Evolutionary conservation across 257 asterid genomes (phyloP), one percentile per base, ranked within the genome.

Genomic region (Verbascum thapsus): DNA sequence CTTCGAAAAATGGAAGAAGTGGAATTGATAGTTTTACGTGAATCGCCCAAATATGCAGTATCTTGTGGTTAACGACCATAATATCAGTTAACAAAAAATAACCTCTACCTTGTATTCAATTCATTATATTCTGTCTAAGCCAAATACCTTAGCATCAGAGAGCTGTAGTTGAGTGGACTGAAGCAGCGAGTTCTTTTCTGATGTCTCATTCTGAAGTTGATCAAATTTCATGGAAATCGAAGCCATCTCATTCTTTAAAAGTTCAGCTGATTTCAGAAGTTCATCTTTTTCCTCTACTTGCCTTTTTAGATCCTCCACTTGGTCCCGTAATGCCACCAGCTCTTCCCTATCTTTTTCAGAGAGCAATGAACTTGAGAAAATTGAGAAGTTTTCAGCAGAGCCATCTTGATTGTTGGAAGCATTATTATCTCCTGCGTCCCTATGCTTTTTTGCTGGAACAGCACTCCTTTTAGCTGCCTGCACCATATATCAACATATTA

Each of bases 261-360:
- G 75, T 78, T 87, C 95, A 0, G 78, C 78, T 60, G 92, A 82
- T 72, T 81, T 77, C 66, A 90, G 68, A 69, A 82, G 92, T 74
- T 85, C 99, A 61, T 90, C 94, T 63, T 85, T 94, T 43, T 94
- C 90, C n/a, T 74, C 74, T 73, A 94, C 58, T 68, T 84, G 84
- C 61, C 71, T 76, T 65, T 82, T 82, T 39, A 94, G 80, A 80
- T 83, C 95, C 70, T 77, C 90, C 54, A 90, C 85, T 70, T 90
- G 94, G 56, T 78, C 85, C 59, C 90, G 71, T 77, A 94, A 48
- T 12, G 80, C 74, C 49, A 57, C n/a, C 72, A 94, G 69, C 74
- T 90, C 99, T 76, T 94, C 96, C 70, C 77, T 78, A 52, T 87
- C 96, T 77, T 87, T 87, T 66, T 84, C 90, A 20, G 87, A 68